Conservation (phyloP, 1,284 basidiomycete genomes). For the Trichosporon asahii region DNA sequence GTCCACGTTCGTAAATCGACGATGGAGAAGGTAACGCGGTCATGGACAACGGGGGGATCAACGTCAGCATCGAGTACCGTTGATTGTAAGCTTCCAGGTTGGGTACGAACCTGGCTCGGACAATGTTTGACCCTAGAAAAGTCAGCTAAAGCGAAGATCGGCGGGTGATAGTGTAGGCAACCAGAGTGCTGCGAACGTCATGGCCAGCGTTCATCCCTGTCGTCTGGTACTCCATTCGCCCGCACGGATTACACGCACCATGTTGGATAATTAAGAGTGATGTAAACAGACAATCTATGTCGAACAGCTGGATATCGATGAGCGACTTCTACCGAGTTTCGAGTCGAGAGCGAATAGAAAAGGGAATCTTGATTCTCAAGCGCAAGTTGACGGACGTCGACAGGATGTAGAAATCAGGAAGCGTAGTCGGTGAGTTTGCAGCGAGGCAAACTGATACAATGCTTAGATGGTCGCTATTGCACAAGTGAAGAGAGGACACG, state of each 20-base stretch:
- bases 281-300: background rate
- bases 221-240: background rate
- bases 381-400: background rate
- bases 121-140: constrained; percentile 50
- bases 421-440: background rate
- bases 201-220: too few species aligned
- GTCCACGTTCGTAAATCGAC: too few species aligned
- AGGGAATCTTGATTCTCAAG: background rate
- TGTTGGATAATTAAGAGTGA: background rate
- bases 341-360: background rate
- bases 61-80: background rate
- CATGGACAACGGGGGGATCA: constrained; percentile 15
- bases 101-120: constrained; percentile 49
- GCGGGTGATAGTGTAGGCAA: too few species aligned
- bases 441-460: constrained; percentile 6
- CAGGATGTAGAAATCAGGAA: background rate
- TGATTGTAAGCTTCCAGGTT: too few species aligned
- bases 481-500: constrained; percentile 7
- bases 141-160: background rate
- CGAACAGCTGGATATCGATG: background rate
- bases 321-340: background rate
- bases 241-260: background rate
- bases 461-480: constrained; percentile 3
- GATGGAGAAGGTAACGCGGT: too few species aligned
- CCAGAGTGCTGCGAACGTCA: too few species aligned